phyloP scores from a whole-genome alignment of 768 basidiomycete genomes.

The Obba rivulosa region DNA sequence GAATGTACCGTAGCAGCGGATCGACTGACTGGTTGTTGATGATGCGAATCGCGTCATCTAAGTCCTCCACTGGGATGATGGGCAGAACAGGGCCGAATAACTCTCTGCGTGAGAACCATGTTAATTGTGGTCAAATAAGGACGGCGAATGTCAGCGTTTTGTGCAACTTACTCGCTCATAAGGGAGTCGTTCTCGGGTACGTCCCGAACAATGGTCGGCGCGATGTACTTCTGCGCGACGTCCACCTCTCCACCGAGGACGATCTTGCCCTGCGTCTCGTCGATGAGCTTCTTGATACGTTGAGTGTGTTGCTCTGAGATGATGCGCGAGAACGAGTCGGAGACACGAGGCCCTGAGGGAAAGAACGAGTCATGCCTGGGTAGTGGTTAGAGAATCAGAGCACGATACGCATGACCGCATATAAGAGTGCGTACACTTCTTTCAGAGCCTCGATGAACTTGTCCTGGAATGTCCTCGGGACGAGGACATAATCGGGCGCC shows the following conservation, averaged over 20 bases:
- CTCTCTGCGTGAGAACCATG: conserved; percentile 55
- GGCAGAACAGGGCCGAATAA: conserved; percentile 81
- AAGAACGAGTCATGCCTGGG: conserved; percentile 41
- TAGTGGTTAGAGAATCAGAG: neutral
- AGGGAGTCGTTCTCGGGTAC: conserved; percentile 58
- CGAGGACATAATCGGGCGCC: conserved; percentile 48
- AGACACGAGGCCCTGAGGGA: conserved; percentile 28
- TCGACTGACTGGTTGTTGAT: conserved; percentile 48
- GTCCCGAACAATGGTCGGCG: conserved; percentile 63
- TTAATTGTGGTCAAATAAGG: neutral
- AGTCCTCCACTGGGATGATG: conserved; percentile 55
- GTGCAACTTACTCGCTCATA: conserved; percentile 58
- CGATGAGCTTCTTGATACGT: conserved; percentile 52
- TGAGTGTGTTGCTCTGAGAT: conserved; percentile 45
- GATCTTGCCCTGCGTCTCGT: conserved; percentile 58
- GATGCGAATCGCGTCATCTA: conserved; percentile 66
- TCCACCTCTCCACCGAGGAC: conserved; percentile 59
- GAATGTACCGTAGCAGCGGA: neutral
- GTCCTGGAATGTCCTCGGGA: conserved; percentile 32
- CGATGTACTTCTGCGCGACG: conserved; percentile 49
- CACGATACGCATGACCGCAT: neutral
- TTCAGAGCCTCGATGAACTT: conserved; percentile 32
- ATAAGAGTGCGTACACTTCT: conserved; percentile 28
- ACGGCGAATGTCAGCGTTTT: neutral
- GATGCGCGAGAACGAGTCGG: conserved; percentile 41